Base-by-base conservation (phyloP, 2,329 filamentous ascomycete species). In the Sporothrix brunneoviolacea region DNA sequence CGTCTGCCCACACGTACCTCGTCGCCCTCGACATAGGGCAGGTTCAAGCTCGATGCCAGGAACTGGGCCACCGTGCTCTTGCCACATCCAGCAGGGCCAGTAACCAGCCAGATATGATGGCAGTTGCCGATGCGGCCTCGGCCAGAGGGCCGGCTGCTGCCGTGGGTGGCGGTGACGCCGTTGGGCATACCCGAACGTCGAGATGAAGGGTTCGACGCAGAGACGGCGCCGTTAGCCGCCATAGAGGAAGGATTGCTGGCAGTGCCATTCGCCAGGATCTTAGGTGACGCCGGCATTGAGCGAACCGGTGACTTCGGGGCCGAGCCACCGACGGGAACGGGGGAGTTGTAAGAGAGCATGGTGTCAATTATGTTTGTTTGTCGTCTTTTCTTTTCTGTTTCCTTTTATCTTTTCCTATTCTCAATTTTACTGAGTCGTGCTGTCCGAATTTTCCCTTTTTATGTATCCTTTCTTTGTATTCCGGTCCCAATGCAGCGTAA, bases 71-170 rank as follows among this genome's bases (percentile, higher is more conserved):
- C 78, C 1, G 86, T 90, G 51, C 80, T 86, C 73, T 91, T 91
- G 53, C 86, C 86, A 62, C 84, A 88, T 24, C 87, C 87, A 38
- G 87, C 86, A 46, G 86, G 86, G 24, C 86, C 86, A 2, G 85
- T 89, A 46, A 91, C 80, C 53, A 91, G 75, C 84, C 85, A 91
- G 63, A 91, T 88, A 65, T 90, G 86, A 61, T 84, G 82, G 52
- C 22, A 32, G 51, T 66, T 33, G 36, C 39, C 32, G 24, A 9
- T 3, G n/a, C 32, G 37, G 36, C 22, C 16, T 8, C n/a, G 16
- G 9, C n/a, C 35, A 18, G 22, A 27, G 4, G 10, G 19, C 4
- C 18, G 16, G 8, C 35, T 32, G 30, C 30, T 16, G 33, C 33
- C 40, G 13, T 18, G 32, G 5, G 32, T 18, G 30, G 30, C 30